phyloP scores from a whole-genome alignment of 805 yeast genomes.

The Nakazawaea peltata region DNA sequence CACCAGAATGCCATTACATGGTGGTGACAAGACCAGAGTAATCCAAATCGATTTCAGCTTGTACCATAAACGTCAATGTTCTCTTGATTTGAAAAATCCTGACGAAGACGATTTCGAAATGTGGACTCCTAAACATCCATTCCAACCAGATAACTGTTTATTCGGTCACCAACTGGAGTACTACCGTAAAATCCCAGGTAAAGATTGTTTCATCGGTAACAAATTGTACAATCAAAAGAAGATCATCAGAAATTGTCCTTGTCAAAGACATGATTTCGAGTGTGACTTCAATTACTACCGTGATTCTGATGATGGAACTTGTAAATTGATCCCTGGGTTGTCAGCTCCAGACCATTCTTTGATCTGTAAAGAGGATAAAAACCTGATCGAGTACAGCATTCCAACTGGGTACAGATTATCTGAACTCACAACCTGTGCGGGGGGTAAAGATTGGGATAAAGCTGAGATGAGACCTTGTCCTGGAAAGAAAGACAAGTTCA shows the following conservation, averaged over 20 bases:
- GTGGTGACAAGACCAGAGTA: slow-evolving; percentile 42
- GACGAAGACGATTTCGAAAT: slow-evolving; percentile 50
- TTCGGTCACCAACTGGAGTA: slow-evolving; percentile 63
- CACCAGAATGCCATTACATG: slow-evolving; percentile 36
- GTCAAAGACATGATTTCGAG: slow-evolving; percentile 80
- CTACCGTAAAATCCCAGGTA: slow-evolving; percentile 51
- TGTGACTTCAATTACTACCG: slow-evolving; percentile 79
- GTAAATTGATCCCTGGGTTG: slow-evolving; percentile 67
- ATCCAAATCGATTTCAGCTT: slow-evolving; percentile 52
- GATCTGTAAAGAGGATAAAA: slow-evolving; percentile 47
- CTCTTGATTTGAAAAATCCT: slow-evolving; percentile 32
- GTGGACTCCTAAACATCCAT: slow-evolving; percentile 53
- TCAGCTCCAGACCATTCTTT: slow-evolving; percentile 56
- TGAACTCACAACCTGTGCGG: slow-evolving; percentile 75
- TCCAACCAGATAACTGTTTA: slow-evolving; percentile 42
- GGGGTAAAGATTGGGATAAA: slow-evolving; percentile 63
- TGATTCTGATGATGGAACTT: slow-evolving; percentile 57
- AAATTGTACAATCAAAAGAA: slow-evolving; percentile 48
- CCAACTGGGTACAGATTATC: slow-evolving; percentile 86
- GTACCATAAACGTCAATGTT: slow-evolving; percentile 40
- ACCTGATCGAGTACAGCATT: slow-evolving; percentile 59
- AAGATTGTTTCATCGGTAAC: slow-evolving; percentile 58
- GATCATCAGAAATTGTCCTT: slow-evolving; percentile 60
- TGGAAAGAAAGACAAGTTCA: slow-evolving; percentile 64
- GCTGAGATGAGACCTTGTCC: slow-evolving; percentile 68